phyloP scores from a whole-genome alignment of 2,329 filamentous ascomycete species.

The Ceratocystis cubensis region DNA sequence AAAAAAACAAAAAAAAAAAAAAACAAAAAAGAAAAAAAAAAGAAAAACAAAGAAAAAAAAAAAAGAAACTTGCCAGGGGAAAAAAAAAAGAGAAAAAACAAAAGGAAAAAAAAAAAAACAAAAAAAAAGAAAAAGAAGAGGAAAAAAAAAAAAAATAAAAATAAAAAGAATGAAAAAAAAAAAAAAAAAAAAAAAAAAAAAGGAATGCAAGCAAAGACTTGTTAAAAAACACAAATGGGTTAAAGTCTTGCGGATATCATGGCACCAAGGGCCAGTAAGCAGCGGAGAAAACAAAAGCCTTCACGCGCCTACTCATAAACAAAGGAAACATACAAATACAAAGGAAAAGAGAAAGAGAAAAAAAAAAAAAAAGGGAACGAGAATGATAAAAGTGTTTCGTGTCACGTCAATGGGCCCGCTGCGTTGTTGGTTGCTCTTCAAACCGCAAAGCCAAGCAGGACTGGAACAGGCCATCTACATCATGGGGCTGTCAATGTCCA shows the following conservation, averaged over 20 bases:
- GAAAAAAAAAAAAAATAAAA: not conserved
- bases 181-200: not conserved
- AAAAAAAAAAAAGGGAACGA: conserved; percentile 6
- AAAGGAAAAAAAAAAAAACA: not conserved
- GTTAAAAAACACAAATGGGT: not conserved
- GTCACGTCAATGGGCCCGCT: not conserved
- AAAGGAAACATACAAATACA: not conserved
- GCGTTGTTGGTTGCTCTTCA: not conserved
- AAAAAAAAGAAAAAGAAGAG: not conserved
- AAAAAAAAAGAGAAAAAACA: not conserved
- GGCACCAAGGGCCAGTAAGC: not conserved
- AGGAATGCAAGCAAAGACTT: not conserved
- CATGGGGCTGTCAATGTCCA: conserved; percentile 17
- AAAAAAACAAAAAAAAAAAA: not conserved
- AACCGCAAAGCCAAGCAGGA: not conserved
- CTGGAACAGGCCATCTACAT: conserved; percentile 10
- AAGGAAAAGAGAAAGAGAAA: conserved; percentile 2
- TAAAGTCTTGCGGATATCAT: not conserved
- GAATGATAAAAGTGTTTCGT: not conserved
- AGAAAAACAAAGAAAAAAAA: not conserved
- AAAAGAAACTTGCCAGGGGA: no score
- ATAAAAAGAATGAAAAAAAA: no score
- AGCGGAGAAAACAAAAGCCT: not conserved
- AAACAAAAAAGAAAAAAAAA: not conserved
- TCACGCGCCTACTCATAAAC: not conserved